Evolutionary conservation across 2,329 filamentous ascomycete species (phyloP).

Genomic region (Zarea fungicola): DNA sequence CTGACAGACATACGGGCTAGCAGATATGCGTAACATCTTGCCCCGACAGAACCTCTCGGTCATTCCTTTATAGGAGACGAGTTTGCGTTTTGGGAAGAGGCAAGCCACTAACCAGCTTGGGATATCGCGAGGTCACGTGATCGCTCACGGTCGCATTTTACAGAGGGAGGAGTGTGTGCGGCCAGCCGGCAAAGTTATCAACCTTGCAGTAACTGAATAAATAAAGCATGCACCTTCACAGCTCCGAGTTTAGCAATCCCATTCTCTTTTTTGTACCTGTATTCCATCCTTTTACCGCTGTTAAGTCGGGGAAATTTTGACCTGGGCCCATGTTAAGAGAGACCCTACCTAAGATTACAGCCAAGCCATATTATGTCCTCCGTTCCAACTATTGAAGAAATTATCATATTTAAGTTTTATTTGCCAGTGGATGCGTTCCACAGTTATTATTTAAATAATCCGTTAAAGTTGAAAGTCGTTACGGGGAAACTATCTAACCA

Average conservation of each 20-base stretch:
- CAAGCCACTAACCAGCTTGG: not conserved
- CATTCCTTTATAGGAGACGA: not conserved
- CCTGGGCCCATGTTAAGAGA: not conserved
- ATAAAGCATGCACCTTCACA: too few relatives aligned
- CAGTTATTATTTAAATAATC: not conserved
- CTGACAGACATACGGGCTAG: not conserved
- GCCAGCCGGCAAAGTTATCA: too few relatives aligned
- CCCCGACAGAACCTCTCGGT: not conserved
- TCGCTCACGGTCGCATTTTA: not conserved
- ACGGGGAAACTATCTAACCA: too few relatives aligned
- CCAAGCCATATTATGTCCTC: not conserved
- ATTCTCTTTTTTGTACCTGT: too few relatives aligned
- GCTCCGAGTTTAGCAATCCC: too few relatives aligned
- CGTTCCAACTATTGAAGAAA: not conserved
- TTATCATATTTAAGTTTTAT: not conserved
- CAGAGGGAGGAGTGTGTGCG: too few relatives aligned
- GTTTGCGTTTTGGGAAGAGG: not conserved
- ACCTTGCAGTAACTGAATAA: too few relatives aligned
- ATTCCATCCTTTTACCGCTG: too few relatives aligned
- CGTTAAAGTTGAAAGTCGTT: not conserved
- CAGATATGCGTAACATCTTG: constrained; percentile 2
- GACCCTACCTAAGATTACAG: not conserved
- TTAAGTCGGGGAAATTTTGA: not conserved
- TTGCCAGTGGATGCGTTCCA: constrained; percentile 3
- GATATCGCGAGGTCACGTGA: constrained; percentile 1